Conservation (phyloP, 441 rosid genomes). For the Gossypium schwendimanii region DNA sequence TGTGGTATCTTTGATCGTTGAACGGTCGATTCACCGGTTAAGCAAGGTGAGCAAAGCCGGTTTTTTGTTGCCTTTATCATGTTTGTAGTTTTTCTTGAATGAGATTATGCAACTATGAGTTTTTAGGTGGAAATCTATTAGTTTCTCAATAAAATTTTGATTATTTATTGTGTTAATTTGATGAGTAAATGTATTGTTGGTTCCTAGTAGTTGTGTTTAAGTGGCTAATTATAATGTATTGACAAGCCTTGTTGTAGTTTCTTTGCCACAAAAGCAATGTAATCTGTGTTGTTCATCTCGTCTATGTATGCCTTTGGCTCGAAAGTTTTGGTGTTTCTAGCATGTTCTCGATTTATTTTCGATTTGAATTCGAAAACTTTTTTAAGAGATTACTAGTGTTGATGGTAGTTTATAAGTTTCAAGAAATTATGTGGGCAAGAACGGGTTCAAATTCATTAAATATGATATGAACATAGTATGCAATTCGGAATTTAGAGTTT, state of each 20-base stretch:
- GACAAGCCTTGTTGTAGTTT: background rate
- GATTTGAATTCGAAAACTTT: background rate
- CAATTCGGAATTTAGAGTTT: background rate
- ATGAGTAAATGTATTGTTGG: background rate
- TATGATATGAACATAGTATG: background rate
- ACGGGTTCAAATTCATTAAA: background rate
- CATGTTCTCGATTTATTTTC: background rate
- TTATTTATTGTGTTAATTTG: background rate
- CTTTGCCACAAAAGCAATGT: background rate
- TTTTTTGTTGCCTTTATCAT: background rate
- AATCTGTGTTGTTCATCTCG: background rate
- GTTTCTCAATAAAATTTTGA: background rate
- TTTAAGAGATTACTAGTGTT: background rate
- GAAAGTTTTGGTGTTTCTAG: background rate
- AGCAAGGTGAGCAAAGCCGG: slow-evolving; percentile 46
- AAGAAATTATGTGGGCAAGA: background rate
- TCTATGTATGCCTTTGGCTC: background rate
- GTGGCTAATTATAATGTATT: background rate
- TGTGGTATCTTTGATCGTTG: slow-evolving; percentile 69
- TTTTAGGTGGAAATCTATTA: background rate
- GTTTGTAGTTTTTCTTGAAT: background rate
- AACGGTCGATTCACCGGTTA: slow-evolving; percentile 67
- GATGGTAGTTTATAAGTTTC: background rate
- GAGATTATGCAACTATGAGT: background rate
- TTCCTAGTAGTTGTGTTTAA: background rate